These are phyloP conservation scores for Suillus weaverae DNA, from an alignment of 768 basidiomycete genomes.

Conservation along the genomic window DNA sequence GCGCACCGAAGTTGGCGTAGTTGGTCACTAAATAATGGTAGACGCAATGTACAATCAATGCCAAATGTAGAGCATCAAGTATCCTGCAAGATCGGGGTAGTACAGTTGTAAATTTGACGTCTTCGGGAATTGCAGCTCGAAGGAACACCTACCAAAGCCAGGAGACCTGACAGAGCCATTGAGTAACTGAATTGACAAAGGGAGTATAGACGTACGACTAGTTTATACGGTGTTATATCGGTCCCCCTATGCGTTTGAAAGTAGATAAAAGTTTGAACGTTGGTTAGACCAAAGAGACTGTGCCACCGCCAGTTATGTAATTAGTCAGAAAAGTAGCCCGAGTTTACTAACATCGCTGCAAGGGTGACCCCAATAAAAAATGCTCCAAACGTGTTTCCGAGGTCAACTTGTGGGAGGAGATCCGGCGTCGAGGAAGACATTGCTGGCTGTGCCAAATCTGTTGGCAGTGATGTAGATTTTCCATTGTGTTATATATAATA, in stretches of 20 bases:
- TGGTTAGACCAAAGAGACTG: not conserved
- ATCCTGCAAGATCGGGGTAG: not conserved
- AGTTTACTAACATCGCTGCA: not conserved
- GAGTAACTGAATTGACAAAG: not conserved
- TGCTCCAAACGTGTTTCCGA: not conserved
- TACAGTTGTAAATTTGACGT: not conserved
- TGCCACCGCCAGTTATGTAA: not conserved
- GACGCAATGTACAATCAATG: not conserved
- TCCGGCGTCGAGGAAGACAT: not conserved
- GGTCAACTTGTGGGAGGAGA: not conserved
- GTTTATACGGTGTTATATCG: not conserved
- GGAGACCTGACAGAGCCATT: not conserved
- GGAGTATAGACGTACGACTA: not conserved
- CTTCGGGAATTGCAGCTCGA: not conserved
- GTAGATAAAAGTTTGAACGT: not conserved
- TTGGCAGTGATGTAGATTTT: too few relatives aligned
- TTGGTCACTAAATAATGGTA: not conserved
- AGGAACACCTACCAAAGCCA: not conserved
- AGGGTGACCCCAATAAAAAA: not conserved
- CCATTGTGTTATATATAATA: too few relatives aligned
- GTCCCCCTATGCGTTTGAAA: not conserved
- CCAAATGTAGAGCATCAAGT: not conserved
- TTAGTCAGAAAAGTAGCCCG: not conserved
- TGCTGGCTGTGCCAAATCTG: not conserved
- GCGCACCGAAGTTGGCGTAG: not conserved